phyloP scores from a whole-genome alignment of 352 stramenopile species.

The Peronosclerospora sorghi region DNA sequence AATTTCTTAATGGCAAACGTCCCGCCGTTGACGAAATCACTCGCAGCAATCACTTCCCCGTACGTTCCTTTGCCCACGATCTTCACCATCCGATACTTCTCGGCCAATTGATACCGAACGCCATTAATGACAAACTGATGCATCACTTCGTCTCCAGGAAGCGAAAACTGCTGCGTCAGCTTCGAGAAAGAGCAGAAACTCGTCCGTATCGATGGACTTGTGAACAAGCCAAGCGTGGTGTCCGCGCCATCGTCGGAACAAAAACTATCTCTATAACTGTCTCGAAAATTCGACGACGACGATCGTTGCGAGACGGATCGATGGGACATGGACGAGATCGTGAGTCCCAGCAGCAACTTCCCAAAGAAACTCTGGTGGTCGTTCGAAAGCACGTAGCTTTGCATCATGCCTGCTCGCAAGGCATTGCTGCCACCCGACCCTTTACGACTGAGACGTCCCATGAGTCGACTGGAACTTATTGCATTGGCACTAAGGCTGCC shows the following conservation, averaged over 20 bases:
- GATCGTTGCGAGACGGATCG: conserved; percentile 27
- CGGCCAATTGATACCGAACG: conserved; percentile 72
- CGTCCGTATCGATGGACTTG: conserved; percentile 7
- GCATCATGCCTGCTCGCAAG: conserved; percentile 17
- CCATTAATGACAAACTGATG: conserved; percentile 85
- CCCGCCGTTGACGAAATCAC: conserved; percentile 72
- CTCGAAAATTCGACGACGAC: conserved; percentile 18
- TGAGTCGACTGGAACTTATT: conserved; percentile 16
- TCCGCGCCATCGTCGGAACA: conserved; percentile 19
- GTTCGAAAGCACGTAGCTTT: conserved; percentile 75
- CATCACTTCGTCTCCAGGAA: conserved; percentile 52
- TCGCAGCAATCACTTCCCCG: conserved; percentile 82
- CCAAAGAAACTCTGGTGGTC: conserved; percentile 79
- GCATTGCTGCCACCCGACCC: conserved; percentile 16
- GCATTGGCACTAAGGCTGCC: conserved; percentile 3
- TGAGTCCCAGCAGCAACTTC: conserved; percentile 55
- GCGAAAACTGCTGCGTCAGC: conserved; percentile 16
- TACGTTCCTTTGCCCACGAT: conserved; percentile 86
- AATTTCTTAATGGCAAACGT: conserved; percentile 88
- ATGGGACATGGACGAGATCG: conserved; percentile 54
- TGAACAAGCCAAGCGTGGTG: conserved; percentile 14
- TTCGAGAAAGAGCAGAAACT: conserved; percentile 40
- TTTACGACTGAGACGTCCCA: conserved; percentile 15
- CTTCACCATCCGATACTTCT: conserved; percentile 86
- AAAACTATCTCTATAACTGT: conserved; percentile 22